phyloP scores from a whole-genome alignment of 192 early-diverging fungal genomes.

The Backusella tuberculispora region DNA sequence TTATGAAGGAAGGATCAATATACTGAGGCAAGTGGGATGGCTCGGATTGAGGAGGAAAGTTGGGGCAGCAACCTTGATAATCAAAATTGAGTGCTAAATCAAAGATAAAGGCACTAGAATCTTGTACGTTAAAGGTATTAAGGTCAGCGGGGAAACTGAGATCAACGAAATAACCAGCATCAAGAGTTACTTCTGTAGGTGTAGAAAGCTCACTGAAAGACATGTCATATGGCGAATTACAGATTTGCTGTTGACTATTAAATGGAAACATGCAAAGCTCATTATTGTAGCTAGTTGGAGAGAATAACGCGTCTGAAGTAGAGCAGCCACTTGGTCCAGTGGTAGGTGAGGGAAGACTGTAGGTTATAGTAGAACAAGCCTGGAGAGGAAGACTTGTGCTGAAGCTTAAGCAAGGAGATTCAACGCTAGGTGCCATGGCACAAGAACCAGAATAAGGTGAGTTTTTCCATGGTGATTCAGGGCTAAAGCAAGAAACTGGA shows the following conservation, averaged over 20 bases:
- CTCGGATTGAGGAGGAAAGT: not conserved
- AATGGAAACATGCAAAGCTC: not conserved
- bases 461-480: not conserved
- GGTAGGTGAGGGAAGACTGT: not conserved
- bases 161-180: not conserved
- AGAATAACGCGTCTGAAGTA: not conserved
- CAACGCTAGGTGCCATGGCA: not conserved
- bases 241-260: not conserved
- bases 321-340: not conserved
- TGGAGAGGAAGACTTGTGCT: not conserved
- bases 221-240: not conserved
- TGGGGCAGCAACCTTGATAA: not conserved
- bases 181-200: not conserved
- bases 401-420: not conserved
- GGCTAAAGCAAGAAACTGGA: not conserved
- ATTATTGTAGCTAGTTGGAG: not conserved
- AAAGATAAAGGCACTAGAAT: not conserved
- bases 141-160: not conserved
- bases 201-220: not conserved
- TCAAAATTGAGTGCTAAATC: not conserved
- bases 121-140: not conserved
- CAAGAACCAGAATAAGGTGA: not conserved
- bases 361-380: not conserved
- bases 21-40: not conserved
- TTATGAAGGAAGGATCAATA: conserved; percentile 1